Evolutionary conservation across 2,329 filamentous ascomycete species (phyloP), one percentile per base, ranked within the genome.

Genomic region (Rhynchosporium secalis): DNA sequence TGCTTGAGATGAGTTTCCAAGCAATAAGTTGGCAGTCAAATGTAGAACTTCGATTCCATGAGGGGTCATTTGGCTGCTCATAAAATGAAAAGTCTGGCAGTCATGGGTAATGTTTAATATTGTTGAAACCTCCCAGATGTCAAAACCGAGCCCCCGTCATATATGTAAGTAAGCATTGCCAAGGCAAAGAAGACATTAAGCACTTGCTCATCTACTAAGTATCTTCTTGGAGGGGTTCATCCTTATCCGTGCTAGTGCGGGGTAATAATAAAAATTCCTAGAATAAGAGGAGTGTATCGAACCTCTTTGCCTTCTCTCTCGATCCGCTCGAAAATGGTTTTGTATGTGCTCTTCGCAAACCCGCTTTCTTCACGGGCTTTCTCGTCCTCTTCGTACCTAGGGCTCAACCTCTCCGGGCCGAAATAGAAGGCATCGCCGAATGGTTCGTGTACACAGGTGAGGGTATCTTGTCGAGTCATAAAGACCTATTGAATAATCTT

Each of bases 351-450:
- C 56, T 87, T 75, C 48, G 81, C 77, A 71, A 90, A 91, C 59
- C 90, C 90, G 68, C 85, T 89, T 70, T 83, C 77, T 61, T 79
- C 71, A 62, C 86, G 80, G 40, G 77, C 76, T 46, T 77, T 76
- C 57, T 76, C 76, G 67, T 96, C 90, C 49, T 89, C 75, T 72
- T 88, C 87, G 74, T 91, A 99, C 71, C 95, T 86, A 58, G 84
- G 79, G 72, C 90, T 88, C 70, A 98, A 82, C 70, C 91, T 85
- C 78, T 99, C 95, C 6, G 94, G 93, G 58, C 95, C 94, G 74
- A 89, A 98, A 79, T 98, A 98, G 75, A 94, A 98, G 65, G 93
- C 90, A 78, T 98, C 95, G 59, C 94, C 94, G 77, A 98, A 98
- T 4, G 95, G 95, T 79, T 99, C 95, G 76, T 98, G 95, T 70